A percentile compares a stretch with the other conserved stretches of the same genome.
These are phyloP conservation scores for Sclerospora graminicola DNA, from an alignment of 352 stramenopile species.

Conservation along the genomic window DNA sequence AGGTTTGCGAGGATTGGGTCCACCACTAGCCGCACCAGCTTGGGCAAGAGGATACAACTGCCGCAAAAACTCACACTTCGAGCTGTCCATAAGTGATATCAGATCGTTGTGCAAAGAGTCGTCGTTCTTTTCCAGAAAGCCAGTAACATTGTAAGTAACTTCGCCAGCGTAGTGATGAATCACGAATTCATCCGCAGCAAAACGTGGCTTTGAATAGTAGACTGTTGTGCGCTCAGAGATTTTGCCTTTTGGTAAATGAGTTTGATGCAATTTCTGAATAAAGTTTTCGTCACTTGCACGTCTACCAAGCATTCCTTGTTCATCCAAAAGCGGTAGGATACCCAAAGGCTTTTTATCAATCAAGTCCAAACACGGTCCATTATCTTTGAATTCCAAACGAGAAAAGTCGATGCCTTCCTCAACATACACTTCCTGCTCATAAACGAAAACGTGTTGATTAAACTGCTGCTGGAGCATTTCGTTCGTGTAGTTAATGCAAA, in stretches of 20 bases:
- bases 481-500: conserved; percentile 96
- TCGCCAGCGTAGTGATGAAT: conserved; percentile 95
- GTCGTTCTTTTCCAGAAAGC: conserved; percentile 98
- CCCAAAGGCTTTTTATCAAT: conserved; percentile 90
- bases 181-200: conserved; percentile 91
- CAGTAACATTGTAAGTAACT: conserved; percentile 92
- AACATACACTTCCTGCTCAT: conserved; percentile 96
- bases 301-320: conserved; percentile 91
- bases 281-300: conserved; percentile 87
- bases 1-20: conserved; percentile 47
- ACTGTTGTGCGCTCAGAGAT: conserved; percentile 58
- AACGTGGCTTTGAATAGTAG: conserved; percentile 83
- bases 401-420: conserved; percentile 92
- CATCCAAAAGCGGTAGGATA: conserved; percentile 92
- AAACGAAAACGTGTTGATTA: conserved; percentile 95
- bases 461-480: conserved; percentile 93
- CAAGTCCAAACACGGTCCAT: conserved; percentile 87
- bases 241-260: conserved; percentile 73
- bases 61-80: conserved; percentile 68
- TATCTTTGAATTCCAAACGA: conserved; percentile 88
- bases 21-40: conserved; percentile 10
- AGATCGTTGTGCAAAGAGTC: conserved; percentile 91
- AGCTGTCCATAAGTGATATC: conserved; percentile 82
- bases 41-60: conserved; percentile 58
- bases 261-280: conserved; percentile 88